Evolutionary conservation across 2,329 filamentous ascomycete species (phyloP), one percentile per base, ranked within the genome.

Genomic region (Cyclaneusma minus): DNA sequence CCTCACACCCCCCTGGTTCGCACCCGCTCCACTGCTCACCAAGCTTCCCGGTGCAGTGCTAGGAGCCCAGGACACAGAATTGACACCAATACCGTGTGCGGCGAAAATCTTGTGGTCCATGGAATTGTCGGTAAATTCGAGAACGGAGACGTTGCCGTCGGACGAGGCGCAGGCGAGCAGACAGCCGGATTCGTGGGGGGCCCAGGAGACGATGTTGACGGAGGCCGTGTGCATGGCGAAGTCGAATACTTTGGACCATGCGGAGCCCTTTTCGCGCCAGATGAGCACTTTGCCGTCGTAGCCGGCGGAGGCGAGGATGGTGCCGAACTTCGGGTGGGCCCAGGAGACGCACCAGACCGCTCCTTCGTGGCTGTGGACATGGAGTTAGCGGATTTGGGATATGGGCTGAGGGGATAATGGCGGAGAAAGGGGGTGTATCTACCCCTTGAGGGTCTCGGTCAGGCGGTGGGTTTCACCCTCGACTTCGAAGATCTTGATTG

Each of bases 231-330:
- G 87, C 29, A 87, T 68, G 35, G 80, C 76, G 49, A 91, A 92
- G 46, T 92, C 83, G 60, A 89, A 92, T 52, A 94, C 83, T 49
- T 78, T 75, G 45, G 84, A 78, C 78, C 78, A 84, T 40, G 62
- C 67, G 42, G 56, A 61, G 17, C 37, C 37, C 52, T 85, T 77
- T 56, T 98, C 89, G 52, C 85, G 83, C 84, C 87, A 98, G 64
- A 98, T 92, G 52, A 95, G 74, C 39, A 98, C 87, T 56, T 93
- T 93, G 55, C 87, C 89, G 55, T 98, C 89, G 60, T 94, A 98
- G 39, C 81, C 83, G 27, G 84, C 82, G 35, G 83, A 92, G 29
- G 89, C 89, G 34, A 98, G 76, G 48, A 98, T 94, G 52, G 87
- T 94, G 59, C 89, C 89, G 55, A 91, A 95, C 52, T 98, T 95